Conservation (phyloP, 2,329 filamentous ascomycete genomes). For the Fusarium circinatum region DNA sequence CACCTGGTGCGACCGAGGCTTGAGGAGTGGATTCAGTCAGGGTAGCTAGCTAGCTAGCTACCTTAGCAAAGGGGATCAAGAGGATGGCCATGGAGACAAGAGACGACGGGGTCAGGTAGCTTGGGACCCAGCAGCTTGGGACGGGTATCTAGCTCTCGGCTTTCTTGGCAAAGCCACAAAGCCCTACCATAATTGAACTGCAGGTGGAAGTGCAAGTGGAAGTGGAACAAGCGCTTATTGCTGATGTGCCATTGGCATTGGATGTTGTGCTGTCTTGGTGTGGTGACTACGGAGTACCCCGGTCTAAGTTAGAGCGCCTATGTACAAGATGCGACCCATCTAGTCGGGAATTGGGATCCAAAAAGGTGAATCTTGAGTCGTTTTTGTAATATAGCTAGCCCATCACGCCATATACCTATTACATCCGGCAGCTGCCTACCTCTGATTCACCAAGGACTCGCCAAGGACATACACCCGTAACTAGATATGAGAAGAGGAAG, state of each 20-base stretch:
- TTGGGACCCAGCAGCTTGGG: constrained; percentile 44
- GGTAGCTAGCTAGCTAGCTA: not conserved
- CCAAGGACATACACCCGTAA: not conserved
- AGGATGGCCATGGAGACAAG: not conserved
- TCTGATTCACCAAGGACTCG: not conserved
- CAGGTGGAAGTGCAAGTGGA: constrained; percentile 2
- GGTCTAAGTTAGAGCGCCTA: constrained; percentile 20
- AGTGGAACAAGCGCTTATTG: constrained; percentile 26
- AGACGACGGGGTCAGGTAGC: not conserved
- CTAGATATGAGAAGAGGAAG: not conserved
- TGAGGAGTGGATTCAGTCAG: constrained; percentile 29
- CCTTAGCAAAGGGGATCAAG: constrained; percentile 10
- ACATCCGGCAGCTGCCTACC: not conserved
- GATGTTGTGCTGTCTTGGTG: constrained; percentile 20
- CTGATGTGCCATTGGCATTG: constrained; percentile 21
- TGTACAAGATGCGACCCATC: constrained; percentile 33
- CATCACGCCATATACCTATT: constrained; percentile 1
- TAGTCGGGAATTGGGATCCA: constrained; percentile 25
- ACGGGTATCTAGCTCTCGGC: constrained; percentile 46
- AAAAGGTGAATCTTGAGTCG: not conserved
- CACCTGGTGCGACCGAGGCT: constrained; percentile 35
- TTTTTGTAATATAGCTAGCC: not conserved
- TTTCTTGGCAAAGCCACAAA: constrained; percentile 37
- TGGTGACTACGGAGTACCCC: constrained; percentile 6
- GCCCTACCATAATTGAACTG: constrained; percentile 31